Base-by-base conservation (phyloP, 192 early-diverging fungal species). In the Coemansia javaensis region DNA sequence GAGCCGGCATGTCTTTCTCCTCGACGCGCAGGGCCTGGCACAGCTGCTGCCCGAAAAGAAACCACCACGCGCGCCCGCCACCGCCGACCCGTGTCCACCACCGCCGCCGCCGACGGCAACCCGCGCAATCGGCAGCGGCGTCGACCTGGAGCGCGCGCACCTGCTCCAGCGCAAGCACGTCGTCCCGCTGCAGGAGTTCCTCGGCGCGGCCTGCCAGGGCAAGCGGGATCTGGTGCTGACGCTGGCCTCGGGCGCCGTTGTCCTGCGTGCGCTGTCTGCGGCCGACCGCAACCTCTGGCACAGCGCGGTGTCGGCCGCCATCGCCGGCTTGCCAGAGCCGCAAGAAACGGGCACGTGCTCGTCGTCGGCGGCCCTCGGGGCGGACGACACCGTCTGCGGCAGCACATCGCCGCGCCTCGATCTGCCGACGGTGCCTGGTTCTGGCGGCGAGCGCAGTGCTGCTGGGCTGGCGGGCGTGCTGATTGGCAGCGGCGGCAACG, bases 261-360 rank as follows among this genome's bases (percentile, higher is more conserved):
- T 63, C 6, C 36, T 74, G 39, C 70, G 70, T 7, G 59, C 70
- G 3, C 50, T 28, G 39, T 40, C 58, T 0, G 11, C 50, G 1
- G 40, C 44, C 16, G 70, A 74, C 12, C 49, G 59, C 24, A 35
- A 51, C 6, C 33, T 42, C 18, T 71, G 67, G 67, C 31, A 56
- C 17, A 34, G 31, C 2, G 47, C 56, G 0, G 25, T 71, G 15
- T 7, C 1, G 11, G 11, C 17, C n/a, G n/a, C n/a, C n/a, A n/a
- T n/a, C n/a, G n/a, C n/a, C n/a, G n/a, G n/a, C n/a, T n/a, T n/a
- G n/a, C n/a, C n/a, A n/a, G n/a, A n/a, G n/a, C n/a, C n/a, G n/a
- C n/a, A n/a, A n/a, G n/a, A n/a, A n/a, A n/a, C n/a, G n/a, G n/a
- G n/a, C n/a, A n/a, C n/a, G n/a, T n/a, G n/a, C n/a, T n/a, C n/a